These are phyloP conservation scores for Jaapia argillacea DNA, from an alignment of 768 basidiomycete species.

Conservation along the genomic window DNA sequence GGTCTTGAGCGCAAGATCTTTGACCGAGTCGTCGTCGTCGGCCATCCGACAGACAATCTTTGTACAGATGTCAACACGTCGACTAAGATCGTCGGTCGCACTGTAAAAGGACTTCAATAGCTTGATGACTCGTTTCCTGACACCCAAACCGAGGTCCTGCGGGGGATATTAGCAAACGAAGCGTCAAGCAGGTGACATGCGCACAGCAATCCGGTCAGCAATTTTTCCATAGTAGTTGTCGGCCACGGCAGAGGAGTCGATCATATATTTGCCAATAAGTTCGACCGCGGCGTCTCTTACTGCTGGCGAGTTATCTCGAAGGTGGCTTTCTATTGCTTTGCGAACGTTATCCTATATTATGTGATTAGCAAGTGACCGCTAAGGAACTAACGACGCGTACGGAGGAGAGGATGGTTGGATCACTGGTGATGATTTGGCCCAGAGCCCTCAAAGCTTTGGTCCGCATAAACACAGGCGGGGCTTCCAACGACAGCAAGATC, in stretches of 20 bases:
- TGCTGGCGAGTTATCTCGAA: constrained; percentile 85
- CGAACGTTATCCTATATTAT: constrained; percentile 60
- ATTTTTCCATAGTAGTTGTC: constrained; percentile 84
- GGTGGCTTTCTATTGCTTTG: constrained; percentile 78
- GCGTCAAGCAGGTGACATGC: too few species aligned
- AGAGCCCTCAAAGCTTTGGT: constrained; percentile 90
- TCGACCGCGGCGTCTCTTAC: constrained; percentile 97
- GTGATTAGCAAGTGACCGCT: constrained; percentile 1
- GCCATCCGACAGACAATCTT: constrained; percentile 75
- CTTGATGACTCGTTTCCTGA: constrained; percentile 94
- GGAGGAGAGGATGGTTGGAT: constrained; percentile 69
- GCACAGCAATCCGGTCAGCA: constrained; percentile 82
- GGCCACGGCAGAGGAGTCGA: constrained; percentile 81
- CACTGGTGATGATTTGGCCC: constrained; percentile 83
- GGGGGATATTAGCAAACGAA: neutral
- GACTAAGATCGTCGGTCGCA: constrained; percentile 45
- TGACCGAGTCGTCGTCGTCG: constrained; percentile 93
- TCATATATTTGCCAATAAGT: constrained; percentile 94
- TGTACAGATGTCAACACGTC: constrained; percentile 71
- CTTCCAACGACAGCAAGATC: constrained; percentile 72
- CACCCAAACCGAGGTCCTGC: constrained; percentile 89
- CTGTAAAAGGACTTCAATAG: constrained; percentile 76
- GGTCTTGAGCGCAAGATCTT: constrained; percentile 84
- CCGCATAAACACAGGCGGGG: constrained; percentile 82
- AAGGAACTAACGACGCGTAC: constrained; percentile 30